Base-by-base conservation (phyloP, 2,329 filamentous ascomycete genomes). In the Davidsoniella virescens region DNA sequence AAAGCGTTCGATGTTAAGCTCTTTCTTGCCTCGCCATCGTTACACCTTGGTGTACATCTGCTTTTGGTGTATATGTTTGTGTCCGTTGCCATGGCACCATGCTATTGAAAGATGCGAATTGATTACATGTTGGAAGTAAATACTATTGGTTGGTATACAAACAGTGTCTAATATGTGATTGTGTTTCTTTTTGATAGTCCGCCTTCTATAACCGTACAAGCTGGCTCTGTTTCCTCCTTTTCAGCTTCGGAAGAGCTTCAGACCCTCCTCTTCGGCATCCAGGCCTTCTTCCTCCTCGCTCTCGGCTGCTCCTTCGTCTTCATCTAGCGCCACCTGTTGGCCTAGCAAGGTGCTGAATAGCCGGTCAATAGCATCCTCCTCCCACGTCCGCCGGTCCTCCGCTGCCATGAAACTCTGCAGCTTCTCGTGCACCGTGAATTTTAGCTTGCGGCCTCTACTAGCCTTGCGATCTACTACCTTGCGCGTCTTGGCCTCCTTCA, bases 381-480 rank as follows among this genome's bases (percentile, higher is more conserved):
- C 84, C 92, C 92, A 98, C 14, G 64, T 66, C 3, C 82, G 73
- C 49, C 85, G 72, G 62, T 94, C 84, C 63, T 95, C 87, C 0
- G 87, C 81, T 9, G 88, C 88, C 87, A 95, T 95, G 61, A 96
- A 96, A 64, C 95, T 95, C 67, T 94, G 86, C 60, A 98, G 65
- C 70, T 96, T 96, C 69, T 96, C 90, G 61, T 96, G 88, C 43
- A 95, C 87, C 14, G 85, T 92, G 65, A 90, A 98, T 38, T 87
- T 75, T 73, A 98, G 76, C 69, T 95, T 95, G 46, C 92, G 73
- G 5, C 92, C 92, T 66, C 96, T 96, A 62, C 86, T 94, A 0
- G 92, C 92, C 62, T 88, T 92, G 17, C 88, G 88, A 63, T 98
- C 92, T 4, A 96, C 84, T 26, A 81, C 76, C 61, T 85, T 84